Base-by-base conservation (phyloP, 2,329 filamentous ascomycete species). In the Calcarisporium arbuscula region DNA sequence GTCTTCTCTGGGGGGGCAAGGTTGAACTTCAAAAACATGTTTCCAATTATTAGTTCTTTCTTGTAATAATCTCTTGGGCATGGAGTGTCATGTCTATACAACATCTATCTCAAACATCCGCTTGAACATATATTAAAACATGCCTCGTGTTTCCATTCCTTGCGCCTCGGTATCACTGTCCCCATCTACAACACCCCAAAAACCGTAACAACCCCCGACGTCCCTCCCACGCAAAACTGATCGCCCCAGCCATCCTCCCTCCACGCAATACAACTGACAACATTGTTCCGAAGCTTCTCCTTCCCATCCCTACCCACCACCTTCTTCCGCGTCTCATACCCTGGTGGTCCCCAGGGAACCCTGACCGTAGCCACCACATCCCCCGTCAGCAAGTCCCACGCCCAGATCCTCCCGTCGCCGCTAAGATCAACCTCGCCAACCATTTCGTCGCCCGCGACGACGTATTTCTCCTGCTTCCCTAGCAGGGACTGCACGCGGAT, bases 361-460 rank as follows among this genome's bases (percentile, higher is more conserved):
- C 55, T 60, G 6, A 95, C 60, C 44, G 67, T 76, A 20, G 82
- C 76, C 38, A 77, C 67, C 32, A 84, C 54, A 35, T 79, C 74
- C 2, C 86, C 89, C 6, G 73, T 82, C 35, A 95, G 56, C 15
- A 94, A 64, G 61, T 95, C 88, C 90, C 90, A 96, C 2, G 78
- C 85, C 65, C 81, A 80, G 7, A 88, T 60, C 49, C 69, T 68
- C 3, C 83, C 84, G 41, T 82, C 67, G 4, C 61, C 62, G 31
- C 42, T 39, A 3, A 35, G 26, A 15, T 36, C 51, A 25, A 43
- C 19, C 19, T 48, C 53, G 15, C 40, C 54, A 2, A 46, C 50
- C 34, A 74, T 68, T 59, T 95, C 89, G 50, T 88, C 87, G 7
- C 90, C 90, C 32, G 78, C 83, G 4, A 95, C 51, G 2, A 92